Evolutionary conservation across 2,329 filamentous ascomycete genomes (phyloP).

Genomic region (Aciculosporium take): DNA sequence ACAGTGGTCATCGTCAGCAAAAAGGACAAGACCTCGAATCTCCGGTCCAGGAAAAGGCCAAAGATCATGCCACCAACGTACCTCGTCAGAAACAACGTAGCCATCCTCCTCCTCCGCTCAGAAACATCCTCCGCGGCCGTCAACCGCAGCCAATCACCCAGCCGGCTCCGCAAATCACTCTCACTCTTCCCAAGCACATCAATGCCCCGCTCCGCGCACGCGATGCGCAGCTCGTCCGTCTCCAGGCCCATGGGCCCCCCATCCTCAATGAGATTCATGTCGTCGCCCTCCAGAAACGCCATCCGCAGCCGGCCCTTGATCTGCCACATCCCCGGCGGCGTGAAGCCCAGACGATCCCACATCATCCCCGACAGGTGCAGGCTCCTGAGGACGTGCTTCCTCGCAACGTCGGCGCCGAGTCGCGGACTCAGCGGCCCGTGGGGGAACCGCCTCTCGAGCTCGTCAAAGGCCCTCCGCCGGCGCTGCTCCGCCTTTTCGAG

Average conservation of each 20-base stretch:
- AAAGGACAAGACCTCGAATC: not conserved
- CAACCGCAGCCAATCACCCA: slow-evolving; percentile 35
- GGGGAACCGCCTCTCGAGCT: slow-evolving; percentile 19
- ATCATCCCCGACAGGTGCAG: slow-evolving; percentile 30
- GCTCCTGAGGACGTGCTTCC: slow-evolving; percentile 26
- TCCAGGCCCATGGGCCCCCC: slow-evolving; percentile 45
- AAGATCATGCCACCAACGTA: too few relatives aligned
- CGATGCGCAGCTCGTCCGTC: slow-evolving; percentile 51
- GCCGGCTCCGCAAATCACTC: slow-evolving; percentile 32
- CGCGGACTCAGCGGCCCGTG: slow-evolving; percentile 22
- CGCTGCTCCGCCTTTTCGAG: slow-evolving; percentile 40
- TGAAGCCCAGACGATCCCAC: slow-evolving; percentile 36
- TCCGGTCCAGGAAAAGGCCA: not conserved
- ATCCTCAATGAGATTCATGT: slow-evolving; percentile 47
- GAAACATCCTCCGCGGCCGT: slow-evolving; percentile 23
- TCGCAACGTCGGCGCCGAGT: slow-evolving; percentile 17
- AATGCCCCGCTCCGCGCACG: slow-evolving; percentile 56
- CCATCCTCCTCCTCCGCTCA: slow-evolving; percentile 25
- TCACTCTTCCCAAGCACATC: slow-evolving; percentile 43
- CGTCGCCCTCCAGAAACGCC: slow-evolving; percentile 55
- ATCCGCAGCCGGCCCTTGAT: slow-evolving; percentile 39
- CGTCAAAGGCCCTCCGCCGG: slow-evolving; percentile 33
- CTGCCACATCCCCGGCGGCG: slow-evolving; percentile 37
- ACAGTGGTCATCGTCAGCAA: slow-evolving; percentile 4
- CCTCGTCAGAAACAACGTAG: slow-evolving; percentile 27